Percentiles rank a stretch among this genome's conserved stretches.
Evolutionary conservation across 1,284 basidiomycete genomes (phyloP).

Genomic region (Cutaneotrichosporon cutaneum): DNA sequence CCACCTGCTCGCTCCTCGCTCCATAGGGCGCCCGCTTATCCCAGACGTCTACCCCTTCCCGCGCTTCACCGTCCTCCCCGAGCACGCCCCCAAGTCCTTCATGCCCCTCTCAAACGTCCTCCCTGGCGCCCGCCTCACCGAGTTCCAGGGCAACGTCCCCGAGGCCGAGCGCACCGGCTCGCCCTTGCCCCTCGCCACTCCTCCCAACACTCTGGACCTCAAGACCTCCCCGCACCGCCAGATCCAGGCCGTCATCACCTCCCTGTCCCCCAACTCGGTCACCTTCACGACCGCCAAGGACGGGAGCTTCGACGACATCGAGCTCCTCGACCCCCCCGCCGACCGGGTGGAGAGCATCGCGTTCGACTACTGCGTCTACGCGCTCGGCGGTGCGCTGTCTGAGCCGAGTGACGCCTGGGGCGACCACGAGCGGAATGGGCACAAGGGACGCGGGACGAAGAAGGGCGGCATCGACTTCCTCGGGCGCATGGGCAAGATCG

Average conservation of each 20-base stretch:
- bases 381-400: constrained; percentile 48
- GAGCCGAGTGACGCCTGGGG: constrained; percentile 50
- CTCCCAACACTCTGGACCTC: neutral
- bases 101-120: constrained; percentile 63
- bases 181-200: neutral
- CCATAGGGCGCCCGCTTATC: constrained; percentile 34
- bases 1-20: constrained; percentile 55
- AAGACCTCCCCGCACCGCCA: constrained; percentile 34
- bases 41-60: constrained; percentile 57
- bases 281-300: constrained; percentile 52
- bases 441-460: constrained; percentile 41
- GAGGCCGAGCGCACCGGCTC: constrained; percentile 7
- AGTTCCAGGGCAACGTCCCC: constrained; percentile 8
- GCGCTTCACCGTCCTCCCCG: constrained; percentile 53
- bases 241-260: constrained; percentile 58
- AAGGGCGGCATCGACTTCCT: constrained; percentile 32
- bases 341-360: constrained; percentile 32
- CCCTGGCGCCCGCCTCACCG: constrained; percentile 9
- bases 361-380: constrained; percentile 56
- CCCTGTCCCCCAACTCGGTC: constrained; percentile 56
- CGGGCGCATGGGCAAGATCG: constrained; percentile 33
- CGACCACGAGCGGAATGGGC: constrained; percentile 17
- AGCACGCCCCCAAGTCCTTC: constrained; percentile 59
- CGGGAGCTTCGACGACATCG: constrained; percentile 20
- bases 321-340: constrained; percentile 16